phyloP scores from a whole-genome alignment of 2,329 filamentous ascomycete species.

The Phyllosticta paracitricarpa region DNA sequence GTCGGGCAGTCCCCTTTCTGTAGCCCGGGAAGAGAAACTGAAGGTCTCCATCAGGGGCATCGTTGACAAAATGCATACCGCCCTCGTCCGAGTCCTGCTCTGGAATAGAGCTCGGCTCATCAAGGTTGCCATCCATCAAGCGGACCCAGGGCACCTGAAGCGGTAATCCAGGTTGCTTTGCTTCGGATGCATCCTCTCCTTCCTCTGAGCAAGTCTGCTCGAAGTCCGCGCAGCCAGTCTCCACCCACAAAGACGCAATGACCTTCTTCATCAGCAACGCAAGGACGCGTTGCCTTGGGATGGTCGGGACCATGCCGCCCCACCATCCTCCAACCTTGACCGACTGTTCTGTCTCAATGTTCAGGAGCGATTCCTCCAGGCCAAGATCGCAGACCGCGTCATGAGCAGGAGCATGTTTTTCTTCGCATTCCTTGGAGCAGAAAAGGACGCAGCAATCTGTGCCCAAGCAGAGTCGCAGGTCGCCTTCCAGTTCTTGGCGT shows the following conservation, averaged over 20 bases:
- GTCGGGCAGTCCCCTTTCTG: background rate
- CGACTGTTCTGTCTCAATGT: background rate
- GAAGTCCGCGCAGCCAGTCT: background rate
- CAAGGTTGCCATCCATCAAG: background rate
- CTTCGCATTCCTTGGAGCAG: background rate
- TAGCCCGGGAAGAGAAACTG: background rate
- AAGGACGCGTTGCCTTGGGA: background rate
- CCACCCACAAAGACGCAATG: background rate
- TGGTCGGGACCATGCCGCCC: background rate
- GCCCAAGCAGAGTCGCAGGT: background rate
- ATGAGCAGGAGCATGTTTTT: background rate
- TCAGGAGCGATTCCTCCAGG: background rate
- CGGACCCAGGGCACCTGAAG: background rate
- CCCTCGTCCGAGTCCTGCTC: background rate
- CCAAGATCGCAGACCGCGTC: background rate
- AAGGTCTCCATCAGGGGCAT: background rate
- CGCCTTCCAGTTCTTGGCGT: background rate
- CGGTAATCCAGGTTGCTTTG: background rate
- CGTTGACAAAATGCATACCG: background rate
- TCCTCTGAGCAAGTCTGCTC: background rate
- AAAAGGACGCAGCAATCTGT: background rate
- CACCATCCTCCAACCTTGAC: background rate
- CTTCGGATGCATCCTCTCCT: background rate
- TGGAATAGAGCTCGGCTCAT: background rate
- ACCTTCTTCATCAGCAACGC: background rate